Evolutionary conservation across 257 asterid species (phyloP).

Genomic region (Solanum chaucha): DNA sequence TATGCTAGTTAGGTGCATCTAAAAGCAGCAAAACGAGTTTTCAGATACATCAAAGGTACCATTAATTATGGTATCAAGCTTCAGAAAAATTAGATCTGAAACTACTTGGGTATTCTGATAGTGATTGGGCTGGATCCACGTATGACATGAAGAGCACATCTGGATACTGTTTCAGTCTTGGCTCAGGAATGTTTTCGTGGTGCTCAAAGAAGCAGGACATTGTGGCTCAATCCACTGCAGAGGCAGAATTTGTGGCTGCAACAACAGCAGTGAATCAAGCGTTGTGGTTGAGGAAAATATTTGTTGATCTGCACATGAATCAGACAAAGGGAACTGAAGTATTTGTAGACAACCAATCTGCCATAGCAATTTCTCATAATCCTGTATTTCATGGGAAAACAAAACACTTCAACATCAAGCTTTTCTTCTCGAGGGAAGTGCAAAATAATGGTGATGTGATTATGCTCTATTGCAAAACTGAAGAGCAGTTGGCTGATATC

Average conservation of each 20-base stretch:
- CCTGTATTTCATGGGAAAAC: background rate
- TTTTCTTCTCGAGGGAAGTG: background rate
- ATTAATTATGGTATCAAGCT: background rate
- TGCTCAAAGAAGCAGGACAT: background rate
- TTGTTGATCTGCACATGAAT: background rate
- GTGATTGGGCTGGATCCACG: background rate
- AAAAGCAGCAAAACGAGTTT: too few species aligned
- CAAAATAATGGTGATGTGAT: background rate
- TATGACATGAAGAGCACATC: background rate
- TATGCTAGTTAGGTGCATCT: background rate
- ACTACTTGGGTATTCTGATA: background rate
- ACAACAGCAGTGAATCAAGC: background rate
- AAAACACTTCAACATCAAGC: background rate
- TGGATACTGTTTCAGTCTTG: background rate
- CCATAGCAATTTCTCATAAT: background rate
- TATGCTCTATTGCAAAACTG: background rate
- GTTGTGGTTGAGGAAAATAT: too few species aligned
- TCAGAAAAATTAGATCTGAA: background rate
- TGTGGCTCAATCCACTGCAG: background rate
- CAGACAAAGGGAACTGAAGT: background rate
- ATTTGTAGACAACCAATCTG: background rate
- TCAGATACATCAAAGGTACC: background rate
- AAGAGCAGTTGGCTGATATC: too few species aligned
- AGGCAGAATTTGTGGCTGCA: background rate
- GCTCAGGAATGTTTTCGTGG: background rate